These are phyloP conservation scores for Diaporthe citri DNA, from an alignment of 2,329 filamentous ascomycete species.

Conservation along the genomic window DNA sequence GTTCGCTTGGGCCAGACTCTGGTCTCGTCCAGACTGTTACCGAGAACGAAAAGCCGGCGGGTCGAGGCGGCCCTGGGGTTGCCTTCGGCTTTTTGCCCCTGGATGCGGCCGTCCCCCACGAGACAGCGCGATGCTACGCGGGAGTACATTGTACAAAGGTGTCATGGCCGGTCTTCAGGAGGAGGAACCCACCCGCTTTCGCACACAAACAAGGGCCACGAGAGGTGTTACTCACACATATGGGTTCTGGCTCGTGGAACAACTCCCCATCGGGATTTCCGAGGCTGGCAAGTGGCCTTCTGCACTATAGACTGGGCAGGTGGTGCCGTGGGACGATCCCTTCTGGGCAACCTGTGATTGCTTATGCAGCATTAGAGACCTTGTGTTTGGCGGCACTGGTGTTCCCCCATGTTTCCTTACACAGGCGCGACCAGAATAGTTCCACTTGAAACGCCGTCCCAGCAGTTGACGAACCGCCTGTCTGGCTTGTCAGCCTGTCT, in stretches of 20 bases:
- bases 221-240: background rate
- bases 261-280: conserved; percentile 15
- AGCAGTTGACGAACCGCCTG: background rate
- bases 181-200: background rate
- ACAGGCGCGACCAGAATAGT: conserved; percentile 7
- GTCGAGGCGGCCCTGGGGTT: background rate
- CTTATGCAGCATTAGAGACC: background rate
- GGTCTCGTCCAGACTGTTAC: background rate
- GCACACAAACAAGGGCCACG: background rate
- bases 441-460: conserved; percentile 21
- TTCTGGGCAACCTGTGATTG: background rate
- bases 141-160: background rate
- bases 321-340: background rate
- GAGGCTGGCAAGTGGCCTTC: background rate
- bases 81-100: conserved; percentile 7
- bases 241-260: background rate
- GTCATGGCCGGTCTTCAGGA: background rate
- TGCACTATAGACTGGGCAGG: background rate
- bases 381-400: background rate
- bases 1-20: background rate
- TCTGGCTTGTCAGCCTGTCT: too few species aligned
- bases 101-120: background rate
- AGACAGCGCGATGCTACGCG: conserved; percentile 6
- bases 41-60: background rate
- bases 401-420: background rate